phyloP scores from a whole-genome alignment of 495 filamentous ascomycete species.

The Xylaria bambusicola region DNA sequence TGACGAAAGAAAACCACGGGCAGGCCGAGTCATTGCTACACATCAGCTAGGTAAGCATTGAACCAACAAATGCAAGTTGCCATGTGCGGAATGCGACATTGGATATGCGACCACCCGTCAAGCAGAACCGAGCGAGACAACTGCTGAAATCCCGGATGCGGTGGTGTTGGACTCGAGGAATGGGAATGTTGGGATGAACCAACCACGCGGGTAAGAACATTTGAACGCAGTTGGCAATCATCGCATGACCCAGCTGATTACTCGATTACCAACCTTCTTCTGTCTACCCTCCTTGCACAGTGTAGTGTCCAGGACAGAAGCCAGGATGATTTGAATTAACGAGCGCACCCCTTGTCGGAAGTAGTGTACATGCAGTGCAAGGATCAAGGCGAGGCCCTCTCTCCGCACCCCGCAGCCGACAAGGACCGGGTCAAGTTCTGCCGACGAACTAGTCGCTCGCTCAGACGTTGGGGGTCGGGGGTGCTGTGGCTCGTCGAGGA shows the following conservation, averaged over 20 bases:
- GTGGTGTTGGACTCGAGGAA: background rate
- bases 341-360: background rate
- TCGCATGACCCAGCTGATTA: background rate
- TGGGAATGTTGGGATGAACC: background rate
- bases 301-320: too few species aligned
- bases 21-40: background rate
- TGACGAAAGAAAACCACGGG: background rate
- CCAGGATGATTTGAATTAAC: conserved; percentile 13
- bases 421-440: background rate
- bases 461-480: background rate
- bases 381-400: too few species aligned
- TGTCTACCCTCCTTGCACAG: too few species aligned
- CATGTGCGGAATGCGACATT: background rate
- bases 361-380: too few species aligned
- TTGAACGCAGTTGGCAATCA: too few species aligned
- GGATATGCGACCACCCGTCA: conserved; percentile 8
- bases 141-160: conserved; percentile 3
- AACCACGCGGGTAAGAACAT: too few species aligned
- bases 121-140: background rate
- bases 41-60: background rate
- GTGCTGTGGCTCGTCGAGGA: background rate
- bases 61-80: background rate
- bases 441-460: background rate
- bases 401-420: conserved; percentile 2
- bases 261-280: too few species aligned